Conservation (phyloP, 805 yeast genomes). For the Lipomyces yamanashiensis region DNA sequence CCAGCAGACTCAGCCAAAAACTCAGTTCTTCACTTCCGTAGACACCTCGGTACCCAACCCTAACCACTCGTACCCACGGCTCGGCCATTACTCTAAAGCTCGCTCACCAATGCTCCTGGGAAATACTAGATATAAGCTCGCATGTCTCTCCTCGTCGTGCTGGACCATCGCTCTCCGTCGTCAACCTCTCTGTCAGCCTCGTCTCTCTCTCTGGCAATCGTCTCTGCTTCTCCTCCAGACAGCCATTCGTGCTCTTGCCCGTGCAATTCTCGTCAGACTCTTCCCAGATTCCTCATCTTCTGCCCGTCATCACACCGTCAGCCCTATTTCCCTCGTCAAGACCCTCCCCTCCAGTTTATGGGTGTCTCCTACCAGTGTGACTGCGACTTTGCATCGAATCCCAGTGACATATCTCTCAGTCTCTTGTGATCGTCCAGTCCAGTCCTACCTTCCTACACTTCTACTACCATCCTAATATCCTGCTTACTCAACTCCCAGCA, state of each 20-base stretch:
- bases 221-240: no score
- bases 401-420: not conserved
- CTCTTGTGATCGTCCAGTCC: conserved; percentile 9
- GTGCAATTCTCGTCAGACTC: not conserved
- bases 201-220: not conserved
- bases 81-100: no score
- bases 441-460: not conserved
- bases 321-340: not conserved
- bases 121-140: no score
- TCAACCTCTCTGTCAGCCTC: not conserved
- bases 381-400: conserved; percentile 12
- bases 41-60: not conserved
- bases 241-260: no score
- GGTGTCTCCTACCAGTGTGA: not conserved
- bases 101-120: no score
- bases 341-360: not conserved
- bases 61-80: not conserved
- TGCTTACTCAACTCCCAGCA: not conserved
- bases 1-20: not conserved
- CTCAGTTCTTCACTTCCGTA: not conserved
- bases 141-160: no score
- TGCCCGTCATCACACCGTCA: not conserved
- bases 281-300: not conserved
- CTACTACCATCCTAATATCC: not conserved
- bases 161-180: no score